Evolutionary conservation across 202 grass and related monocot species (phyloP).

Genomic region (Saccharum hybrid): DNA sequence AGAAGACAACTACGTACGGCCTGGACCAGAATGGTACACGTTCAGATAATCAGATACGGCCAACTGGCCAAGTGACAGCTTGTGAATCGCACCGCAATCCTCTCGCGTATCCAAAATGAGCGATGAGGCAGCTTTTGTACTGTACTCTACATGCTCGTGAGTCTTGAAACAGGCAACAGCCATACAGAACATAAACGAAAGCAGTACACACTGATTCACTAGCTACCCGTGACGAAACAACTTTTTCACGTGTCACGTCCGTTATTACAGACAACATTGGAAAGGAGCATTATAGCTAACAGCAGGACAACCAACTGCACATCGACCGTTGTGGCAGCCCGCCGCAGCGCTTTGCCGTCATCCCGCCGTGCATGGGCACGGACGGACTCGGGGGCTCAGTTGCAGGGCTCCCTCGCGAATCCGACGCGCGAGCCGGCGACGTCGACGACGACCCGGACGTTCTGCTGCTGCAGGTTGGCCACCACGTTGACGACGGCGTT

Average conservation of each 20-base stretch:
- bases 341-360: too few relatives aligned
- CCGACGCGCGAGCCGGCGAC: slow-evolving; percentile 69
- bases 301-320: not conserved
- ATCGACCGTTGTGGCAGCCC: not conserved
- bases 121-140: not conserved
- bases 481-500: slow-evolving; percentile 85
- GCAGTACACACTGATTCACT: not conserved
- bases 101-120: not conserved
- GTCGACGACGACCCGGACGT: slow-evolving; percentile 78
- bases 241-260: slow-evolving; percentile 21
- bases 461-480: slow-evolving; percentile 97
- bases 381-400: slow-evolving; percentile 17
- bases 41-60: not conserved
- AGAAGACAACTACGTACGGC: too few relatives aligned
- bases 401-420: slow-evolving; percentile 73
- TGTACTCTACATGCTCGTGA: not conserved
- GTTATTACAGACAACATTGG: slow-evolving; percentile 45
- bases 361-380: too few relatives aligned
- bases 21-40: not conserved
- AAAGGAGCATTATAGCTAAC: slow-evolving; percentile 23
- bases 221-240: slow-evolving; percentile 40
- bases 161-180: not conserved
- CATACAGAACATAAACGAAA: not conserved
- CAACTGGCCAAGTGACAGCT: not conserved
- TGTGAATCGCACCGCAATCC: not conserved